Evolutionary conservation across 2,329 filamentous ascomycete genomes (phyloP), one percentile per base, ranked within the genome.

Genomic region (Pleoardoris graminearum): DNA sequence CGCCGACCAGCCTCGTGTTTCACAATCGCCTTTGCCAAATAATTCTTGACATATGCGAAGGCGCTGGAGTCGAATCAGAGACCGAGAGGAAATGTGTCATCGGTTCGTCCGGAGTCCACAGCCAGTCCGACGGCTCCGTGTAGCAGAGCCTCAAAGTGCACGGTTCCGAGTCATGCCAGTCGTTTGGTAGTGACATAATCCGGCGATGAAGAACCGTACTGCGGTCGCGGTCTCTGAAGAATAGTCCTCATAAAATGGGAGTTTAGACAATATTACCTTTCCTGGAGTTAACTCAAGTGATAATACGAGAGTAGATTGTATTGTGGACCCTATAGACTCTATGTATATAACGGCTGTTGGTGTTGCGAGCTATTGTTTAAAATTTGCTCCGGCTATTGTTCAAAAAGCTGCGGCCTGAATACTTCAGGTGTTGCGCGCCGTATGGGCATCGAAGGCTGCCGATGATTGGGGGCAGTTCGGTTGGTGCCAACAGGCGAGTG

Each of bases 1-100:
- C 55, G 58, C 57, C 59, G 58, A 60, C 59, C 57, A 60, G 53
- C 44, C 49, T 55, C 49, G 41, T 53, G 59, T 62, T 62, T 62
- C 59, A 62, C 32, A 53, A 58, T 52, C 41, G 32, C 35, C 32
- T 48, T 30, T 50, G 48, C 33, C 51, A 57, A 56, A 39, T 54
- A 49, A 46, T 44, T 57, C 35, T 43, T 48, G 38, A 42, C 35
- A 39, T 16, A 22, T 19, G 27, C 16, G 43, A 38, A 36, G 37
- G 38, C 30, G 47, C 37, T 48, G 11, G 25, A 22, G 21, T 38
- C 44, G 23, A 49, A 45, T 46, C 49, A 55, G 23, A 32, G 41
- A 17, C 17, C 16, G 29, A 4, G 25, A 14, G 35, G 43, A 39
- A 37, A 16, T 11, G 44, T 38, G 11, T 17, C 16, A 21, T 47